Base-by-base conservation (phyloP, 768 basidiomycete genomes). In the Steccherinum ochraceum region DNA sequence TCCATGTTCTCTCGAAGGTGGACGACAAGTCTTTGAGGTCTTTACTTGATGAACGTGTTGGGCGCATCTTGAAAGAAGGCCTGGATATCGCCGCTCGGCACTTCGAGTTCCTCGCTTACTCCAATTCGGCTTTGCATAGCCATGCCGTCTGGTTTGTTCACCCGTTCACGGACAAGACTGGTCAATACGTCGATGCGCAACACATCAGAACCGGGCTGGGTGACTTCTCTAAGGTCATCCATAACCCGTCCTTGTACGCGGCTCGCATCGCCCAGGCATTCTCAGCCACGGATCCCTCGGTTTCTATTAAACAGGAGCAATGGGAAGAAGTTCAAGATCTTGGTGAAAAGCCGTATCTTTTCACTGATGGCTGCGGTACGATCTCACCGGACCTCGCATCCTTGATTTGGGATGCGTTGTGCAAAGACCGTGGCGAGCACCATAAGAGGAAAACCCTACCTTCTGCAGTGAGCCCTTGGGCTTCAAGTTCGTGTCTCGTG, bases 91-190 rank as follows among this genome's bases (percentile, higher is more conserved):
- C 79, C 5, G 87, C 86, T 1, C 77, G 84, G 35, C 60, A 66
- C 4, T 93, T 89, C 54, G 79, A 92, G 52, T 92, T 93, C 61
- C 70, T 93, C 25, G 91, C 84, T 0, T 93, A 92, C 60, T 93
- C 90, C 0, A 76, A 69, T 41, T 91, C 90, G 1, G 81, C 89
- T 3, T 67, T 93, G n/a, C 79, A 83, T 21, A 79, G 86, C 51
- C 90, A 93, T 60, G 77, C 86, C 0, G 89, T 92, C 5, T 93
- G 90, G 89, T 91, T 86, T 56, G 69, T 92, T 61, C 72, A 70
- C 42, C 79, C 83, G 0, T 91, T 92, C 66, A 13, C 67, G 12
- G 71, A 79, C 53, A 64, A 68, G 3, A 61, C 62, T 7, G 69
- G 68, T 25, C 76, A 74, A 0, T 46, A 46, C 30, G 71, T 92